Evolutionary conservation across 1,284 basidiomycete species (phyloP).

Genomic region (Lignosus rhinocerotis): DNA sequence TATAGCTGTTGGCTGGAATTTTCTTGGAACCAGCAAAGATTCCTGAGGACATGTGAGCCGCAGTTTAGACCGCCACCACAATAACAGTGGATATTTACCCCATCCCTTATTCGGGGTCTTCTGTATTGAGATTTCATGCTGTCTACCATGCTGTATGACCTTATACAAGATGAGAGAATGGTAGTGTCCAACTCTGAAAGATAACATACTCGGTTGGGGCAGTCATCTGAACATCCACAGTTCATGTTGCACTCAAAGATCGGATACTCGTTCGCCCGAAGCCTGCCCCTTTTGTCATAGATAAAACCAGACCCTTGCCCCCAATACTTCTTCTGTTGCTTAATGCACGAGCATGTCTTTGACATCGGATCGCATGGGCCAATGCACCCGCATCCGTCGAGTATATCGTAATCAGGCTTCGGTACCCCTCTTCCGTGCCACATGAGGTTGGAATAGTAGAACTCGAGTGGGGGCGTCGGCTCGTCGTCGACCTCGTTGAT

Average conservation of each 20-base stretch:
- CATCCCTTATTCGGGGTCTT: conserved; percentile 79
- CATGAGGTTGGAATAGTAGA: conserved; percentile 76
- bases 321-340: conserved; percentile 51
- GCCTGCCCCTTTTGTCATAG: conserved; percentile 59
- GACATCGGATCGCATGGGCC: conserved; percentile 73
- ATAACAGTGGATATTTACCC: conserved; percentile 47
- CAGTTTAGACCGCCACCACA: conserved; percentile 17
- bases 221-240: conserved; percentile 80
- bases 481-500: conserved; percentile 66
- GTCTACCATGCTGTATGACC: conserved; percentile 84
- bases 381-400: conserved; percentile 72
- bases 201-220: conserved; percentile 72
- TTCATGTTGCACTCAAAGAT: conserved; percentile 87
- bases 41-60: conserved; percentile 41
- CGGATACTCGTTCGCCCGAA: conserved; percentile 56
- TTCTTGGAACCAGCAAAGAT: conserved; percentile 63
- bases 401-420: conserved; percentile 54
- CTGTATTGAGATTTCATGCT: conserved; percentile 58
- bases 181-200: neutral
- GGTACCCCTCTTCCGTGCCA: conserved; percentile 71
- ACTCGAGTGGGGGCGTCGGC: conserved; percentile 72
- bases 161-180: conserved; percentile 31
- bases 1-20: conserved; percentile 70
- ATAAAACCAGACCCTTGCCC: conserved; percentile 52
- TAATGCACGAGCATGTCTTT: conserved; percentile 67